These are phyloP conservation scores for Bremia lactucae DNA, from an alignment of 352 stramenopile genomes.

Conservation along the genomic window DNA sequence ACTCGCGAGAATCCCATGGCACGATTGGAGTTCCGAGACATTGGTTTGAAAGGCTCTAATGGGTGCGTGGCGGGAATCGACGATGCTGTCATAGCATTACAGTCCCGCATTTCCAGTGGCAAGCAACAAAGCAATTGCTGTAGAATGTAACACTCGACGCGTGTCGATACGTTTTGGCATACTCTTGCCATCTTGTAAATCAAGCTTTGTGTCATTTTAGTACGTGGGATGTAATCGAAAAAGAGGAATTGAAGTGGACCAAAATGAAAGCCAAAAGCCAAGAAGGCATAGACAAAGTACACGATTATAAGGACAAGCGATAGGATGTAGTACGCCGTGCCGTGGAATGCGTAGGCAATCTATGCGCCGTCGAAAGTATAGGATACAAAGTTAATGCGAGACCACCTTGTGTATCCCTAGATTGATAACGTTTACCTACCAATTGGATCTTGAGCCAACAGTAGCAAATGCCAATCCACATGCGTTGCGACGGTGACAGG, in stretches of 20 bases:
- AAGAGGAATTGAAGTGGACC: constrained; percentile 73
- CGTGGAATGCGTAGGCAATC: constrained; percentile 77
- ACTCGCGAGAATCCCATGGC: constrained; percentile 27
- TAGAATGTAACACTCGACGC: constrained; percentile 40
- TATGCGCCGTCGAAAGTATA: constrained; percentile 1
- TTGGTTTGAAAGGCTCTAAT: constrained; percentile 14
- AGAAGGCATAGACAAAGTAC: constrained; percentile 53
- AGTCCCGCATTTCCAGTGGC: constrained; percentile 23
- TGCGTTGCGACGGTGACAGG: constrained; percentile 45
- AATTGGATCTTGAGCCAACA: constrained; percentile 67
- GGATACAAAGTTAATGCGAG: background rate
- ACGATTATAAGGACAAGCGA: constrained; percentile 52
- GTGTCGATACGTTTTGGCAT: constrained; percentile 30
- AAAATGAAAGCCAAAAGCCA: constrained; percentile 72
- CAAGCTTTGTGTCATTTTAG: constrained; percentile 42
- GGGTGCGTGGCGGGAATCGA: constrained; percentile 14
- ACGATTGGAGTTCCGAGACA: constrained; percentile 1
- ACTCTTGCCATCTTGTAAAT: constrained; percentile 30
- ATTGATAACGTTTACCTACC: constrained; percentile 20
- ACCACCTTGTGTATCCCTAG: no score
- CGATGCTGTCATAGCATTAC: constrained; percentile 24
- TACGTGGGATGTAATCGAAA: constrained; percentile 50
- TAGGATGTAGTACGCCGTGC: constrained; percentile 51
- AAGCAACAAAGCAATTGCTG: constrained; percentile 40
- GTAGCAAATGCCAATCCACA: constrained; percentile 64